Evolutionary conservation across 2,329 filamentous ascomycete genomes (phyloP).

Genomic region (Exophiala mesophila): DNA sequence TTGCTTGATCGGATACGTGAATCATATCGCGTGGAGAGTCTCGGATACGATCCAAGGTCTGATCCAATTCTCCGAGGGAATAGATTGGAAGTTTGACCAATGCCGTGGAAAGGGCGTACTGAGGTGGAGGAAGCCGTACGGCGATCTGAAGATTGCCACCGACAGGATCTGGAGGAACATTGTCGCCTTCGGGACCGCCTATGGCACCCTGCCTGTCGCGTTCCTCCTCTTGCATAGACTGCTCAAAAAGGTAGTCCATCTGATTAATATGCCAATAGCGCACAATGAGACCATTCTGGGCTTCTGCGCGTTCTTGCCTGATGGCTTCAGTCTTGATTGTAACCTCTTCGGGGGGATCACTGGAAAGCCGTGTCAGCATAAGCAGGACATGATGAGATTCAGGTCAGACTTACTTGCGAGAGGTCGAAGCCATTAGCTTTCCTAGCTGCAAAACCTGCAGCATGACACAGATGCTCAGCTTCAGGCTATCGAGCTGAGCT

Average conservation of each 20-base stretch:
- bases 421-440: conserved; percentile 29
- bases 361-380: neutral
- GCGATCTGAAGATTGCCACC: conserved; percentile 4
- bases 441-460: conserved; percentile 37
- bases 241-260: conserved; percentile 35
- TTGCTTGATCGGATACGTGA: conserved; percentile 32
- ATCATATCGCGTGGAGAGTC: conserved; percentile 37
- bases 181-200: conserved; percentile 17
- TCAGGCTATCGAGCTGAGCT: conserved; percentile 38
- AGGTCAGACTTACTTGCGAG: conserved; percentile 23
- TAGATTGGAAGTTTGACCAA: conserved; percentile 29
- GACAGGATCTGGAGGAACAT: conserved; percentile 10
- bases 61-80: conserved; percentile 33
- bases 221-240: conserved; percentile 33
- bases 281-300: conserved; percentile 42
- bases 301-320: conserved; percentile 38
- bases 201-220: conserved; percentile 27
- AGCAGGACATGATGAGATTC: neutral
- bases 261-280: conserved; percentile 38
- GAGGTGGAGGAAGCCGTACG: conserved; percentile 10
- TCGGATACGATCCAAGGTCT: conserved; percentile 32
- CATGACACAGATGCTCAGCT: conserved; percentile 39
- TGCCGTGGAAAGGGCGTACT: conserved; percentile 19
- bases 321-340: conserved; percentile 31
- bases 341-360: conserved; percentile 23